These are phyloP conservation scores for Brasilioporus rufonigricans DNA, from an alignment of 768 basidiomycete genomes.

Conservation along the genomic window DNA sequence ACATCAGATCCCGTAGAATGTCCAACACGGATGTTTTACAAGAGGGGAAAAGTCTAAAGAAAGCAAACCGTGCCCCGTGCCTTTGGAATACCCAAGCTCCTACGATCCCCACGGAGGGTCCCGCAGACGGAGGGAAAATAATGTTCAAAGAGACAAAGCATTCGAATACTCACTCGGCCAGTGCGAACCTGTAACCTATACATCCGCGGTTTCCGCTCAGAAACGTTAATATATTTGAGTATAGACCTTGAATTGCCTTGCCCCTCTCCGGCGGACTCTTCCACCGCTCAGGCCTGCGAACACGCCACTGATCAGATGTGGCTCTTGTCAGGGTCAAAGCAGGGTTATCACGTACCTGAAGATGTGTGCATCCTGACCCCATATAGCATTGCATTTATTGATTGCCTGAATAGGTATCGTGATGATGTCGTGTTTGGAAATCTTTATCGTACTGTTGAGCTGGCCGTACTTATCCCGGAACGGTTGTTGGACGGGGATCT, in stretches of 20 bases:
- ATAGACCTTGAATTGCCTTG: conserved; percentile 48
- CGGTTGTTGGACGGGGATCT: conserved; percentile 47
- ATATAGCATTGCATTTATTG: conserved; percentile 53
- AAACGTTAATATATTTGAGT: conserved; percentile 54
- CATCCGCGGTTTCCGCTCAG: conserved; percentile 58
- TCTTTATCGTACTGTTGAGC: conserved; percentile 32
- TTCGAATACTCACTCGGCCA: conserved; percentile 50
- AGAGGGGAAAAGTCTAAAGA: conserved; percentile 20
- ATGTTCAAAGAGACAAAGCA: background rate
- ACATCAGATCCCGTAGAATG: background rate
- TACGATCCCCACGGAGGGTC: conserved; percentile 1
- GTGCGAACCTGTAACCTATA: conserved; percentile 60
- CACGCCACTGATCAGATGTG: conserved; percentile 20
- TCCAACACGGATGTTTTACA: conserved; percentile 3
- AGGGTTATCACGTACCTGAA: conserved; percentile 47
- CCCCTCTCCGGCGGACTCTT: conserved; percentile 36
- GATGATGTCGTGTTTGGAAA: conserved; percentile 53
- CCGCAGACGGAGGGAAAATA: conserved; percentile 9
- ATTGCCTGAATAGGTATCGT: conserved; percentile 59
- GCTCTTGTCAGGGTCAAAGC: conserved; percentile 19
- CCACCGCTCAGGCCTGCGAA: conserved; percentile 54
- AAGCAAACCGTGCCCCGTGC: conserved; percentile 16
- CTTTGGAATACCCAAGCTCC: background rate
- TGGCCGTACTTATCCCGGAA: conserved; percentile 34
- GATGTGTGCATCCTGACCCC: conserved; percentile 63